Base-by-base conservation (phyloP, 73 alveolate species). In the Durusdinium trenchii region DNA sequence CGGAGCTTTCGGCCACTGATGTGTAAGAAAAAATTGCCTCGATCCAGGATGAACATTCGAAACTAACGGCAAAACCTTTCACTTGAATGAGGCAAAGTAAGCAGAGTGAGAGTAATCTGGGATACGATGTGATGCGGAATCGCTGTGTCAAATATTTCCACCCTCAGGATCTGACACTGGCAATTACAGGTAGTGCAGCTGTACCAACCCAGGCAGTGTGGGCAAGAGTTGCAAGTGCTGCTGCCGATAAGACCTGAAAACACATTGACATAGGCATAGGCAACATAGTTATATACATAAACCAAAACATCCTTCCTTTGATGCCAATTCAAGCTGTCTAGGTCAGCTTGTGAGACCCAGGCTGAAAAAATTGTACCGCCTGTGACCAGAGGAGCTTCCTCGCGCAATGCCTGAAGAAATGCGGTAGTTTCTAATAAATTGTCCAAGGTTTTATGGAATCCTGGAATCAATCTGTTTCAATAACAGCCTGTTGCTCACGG, bases 1-100 rank as follows among this genome's bases (percentile, higher is more conserved):
- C 98, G 28, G 89, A 91, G 90, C 98, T 91, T 48, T 91, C 98
- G 60, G 98, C 98, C 89, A 91, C 85, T 3, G 98, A 91, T 6
- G 98, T 91, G 76, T 91, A 91, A 16, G 98, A 91, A 47, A 91
- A 91, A 36, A 91, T 91, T 1, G 90, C 98, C 98, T 91, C 57
- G 42, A 78, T 38, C 26, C 32, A 36, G 54, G 48, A 6, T 83
- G 50, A 54, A 52, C 10, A 43, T 38, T 3, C 46, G 71, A 16
- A 18, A 42, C 60, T 40, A 7, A 20, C 35, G 57, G 10, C 6
- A 43, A 0, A 47, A 1, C 28, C 20, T 9, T 47, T 32, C 92
- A 46, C 9, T 28, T 45, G 18, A 48, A 62, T 28, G 84, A 36
- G 1, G 84, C 45, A 71, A 26, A 36, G 16, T 35, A 36, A 30